Evolutionary conservation across 345 rosid species (phyloP), one percentile per base, ranked within the genome.

Genomic region (Moricandia moricandioides): DNA sequence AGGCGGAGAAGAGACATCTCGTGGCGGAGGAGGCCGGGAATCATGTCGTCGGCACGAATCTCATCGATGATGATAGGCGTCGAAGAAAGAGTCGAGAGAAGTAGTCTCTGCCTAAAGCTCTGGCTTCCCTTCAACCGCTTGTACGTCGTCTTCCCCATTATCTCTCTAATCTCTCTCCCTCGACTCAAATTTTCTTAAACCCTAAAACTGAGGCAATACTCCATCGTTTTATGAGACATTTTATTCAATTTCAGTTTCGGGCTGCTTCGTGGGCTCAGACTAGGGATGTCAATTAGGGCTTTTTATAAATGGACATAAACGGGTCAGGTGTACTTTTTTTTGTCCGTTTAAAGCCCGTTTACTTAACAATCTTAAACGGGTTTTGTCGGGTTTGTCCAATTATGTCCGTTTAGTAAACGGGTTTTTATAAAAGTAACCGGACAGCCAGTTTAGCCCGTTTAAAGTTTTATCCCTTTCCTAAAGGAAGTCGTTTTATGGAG

Each of bases 1-100:
- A 92, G 96, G 79, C 88, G 96, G 68, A 92, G 84, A 66, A 95
- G 85, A 79, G 92, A 87, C 76, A 92, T 71, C 85, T 95, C 96
- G 62, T 92, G 86, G 12, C 82, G 88, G 4, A 78, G 91, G 70
- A 90, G 97, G 52, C 98, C 97, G 1, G 99, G 97, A 60, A 84
- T 63, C 45, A 80, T 84, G 29, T 87, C 84, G 21, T 87, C 87
- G 65, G 91, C 76, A 31, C 91, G 93, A 67, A 95, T 89, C 59
- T 84, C 97, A 4, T 90, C 88, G 5, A 95, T 79, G 51, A 72
- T 35, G 61, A 92, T 57, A 16, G 97, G 86, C 24, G 86, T 88
- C 9, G 85, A 79, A 5, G 89, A 85, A 59, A 92, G 89, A 1
- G 93, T 89, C 10, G 99, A 71, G 35, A 92, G 81, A 7, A 92